These are phyloP conservation scores for Sphenostylis stenocarpa DNA, from an alignment of 306 rosid species.

Conservation along the genomic window DNA sequence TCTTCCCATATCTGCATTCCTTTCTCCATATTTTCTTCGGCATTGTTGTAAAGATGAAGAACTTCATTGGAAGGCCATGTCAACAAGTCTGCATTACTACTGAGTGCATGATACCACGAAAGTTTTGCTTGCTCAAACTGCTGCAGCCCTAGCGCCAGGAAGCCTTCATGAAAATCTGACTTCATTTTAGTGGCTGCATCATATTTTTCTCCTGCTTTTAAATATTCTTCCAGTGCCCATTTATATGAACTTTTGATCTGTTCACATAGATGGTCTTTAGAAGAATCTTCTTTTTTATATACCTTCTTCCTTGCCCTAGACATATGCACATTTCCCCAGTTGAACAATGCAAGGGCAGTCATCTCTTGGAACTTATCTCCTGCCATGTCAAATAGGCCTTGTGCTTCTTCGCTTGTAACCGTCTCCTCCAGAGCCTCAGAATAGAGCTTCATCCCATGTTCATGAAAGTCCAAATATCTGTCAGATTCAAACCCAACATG, in stretches of 20 bases:
- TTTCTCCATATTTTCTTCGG: conserved; percentile 84
- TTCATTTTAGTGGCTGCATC: conserved; percentile 69
- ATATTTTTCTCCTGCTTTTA: conserved; percentile 72
- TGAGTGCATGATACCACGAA: conserved; percentile 74
- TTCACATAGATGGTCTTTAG: conserved; percentile 49
- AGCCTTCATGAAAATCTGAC: conserved; percentile 81
- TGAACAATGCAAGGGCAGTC: conserved; percentile 90
- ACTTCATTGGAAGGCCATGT: conserved; percentile 61
- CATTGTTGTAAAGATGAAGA: conserved; percentile 68
- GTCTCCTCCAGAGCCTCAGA: conserved; percentile 97
- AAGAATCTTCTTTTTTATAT: conserved; percentile 53
- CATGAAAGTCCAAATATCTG: conserved; percentile 73
- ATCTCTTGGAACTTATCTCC: conserved; percentile 83
- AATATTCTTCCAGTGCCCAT: conserved; percentile 71
- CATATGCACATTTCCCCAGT: conserved; percentile 95
- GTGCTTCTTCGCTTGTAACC: conserved; percentile 85
- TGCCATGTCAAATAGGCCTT: conserved; percentile 73
- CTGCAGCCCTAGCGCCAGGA: conserved; percentile 77
- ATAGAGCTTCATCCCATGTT: conserved; percentile 81
- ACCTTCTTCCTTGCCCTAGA: conserved; percentile 82
- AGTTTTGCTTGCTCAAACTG: conserved; percentile 83
- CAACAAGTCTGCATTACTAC: conserved; percentile 50
- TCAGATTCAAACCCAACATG: conserved; percentile 84
- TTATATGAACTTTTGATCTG: conserved; percentile 60
- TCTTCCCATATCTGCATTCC: conserved; percentile 84